Conservation (phyloP, 768 basidiomycete genomes). For the Xerocomus potaroensis region DNA sequence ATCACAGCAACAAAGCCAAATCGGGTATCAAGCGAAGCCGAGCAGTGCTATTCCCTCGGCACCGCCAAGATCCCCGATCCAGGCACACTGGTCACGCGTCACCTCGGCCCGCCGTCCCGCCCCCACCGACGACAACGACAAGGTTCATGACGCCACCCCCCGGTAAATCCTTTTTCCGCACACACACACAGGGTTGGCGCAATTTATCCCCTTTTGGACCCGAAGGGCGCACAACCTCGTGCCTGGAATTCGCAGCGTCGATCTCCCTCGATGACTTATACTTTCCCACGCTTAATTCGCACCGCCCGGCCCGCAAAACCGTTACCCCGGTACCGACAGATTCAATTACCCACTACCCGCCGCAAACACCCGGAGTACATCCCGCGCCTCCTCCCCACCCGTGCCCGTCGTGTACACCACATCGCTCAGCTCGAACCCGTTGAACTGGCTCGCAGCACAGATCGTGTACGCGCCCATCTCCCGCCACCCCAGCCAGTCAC, state of each 20-base stretch:
- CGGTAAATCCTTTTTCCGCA: constrained; percentile 7
- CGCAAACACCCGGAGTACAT: constrained; percentile 47
- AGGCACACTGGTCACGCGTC: constrained; percentile 24
- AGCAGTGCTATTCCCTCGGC: constrained; percentile 33
- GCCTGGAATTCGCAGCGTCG: constrained; percentile 31
- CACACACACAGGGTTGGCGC: not conserved
- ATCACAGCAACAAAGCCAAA: constrained; percentile 32
- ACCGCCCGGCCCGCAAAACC: too few relatives aligned
- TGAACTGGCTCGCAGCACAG: constrained; percentile 95
- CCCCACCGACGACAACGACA: constrained; percentile 22
- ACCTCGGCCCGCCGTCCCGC: constrained; percentile 20
- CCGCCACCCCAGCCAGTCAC: constrained; percentile 97
- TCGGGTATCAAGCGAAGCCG: constrained; percentile 32
- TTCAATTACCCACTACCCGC: constrained; percentile 19
- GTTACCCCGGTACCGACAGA: constrained; percentile 13
- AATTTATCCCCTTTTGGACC: constrained; percentile 17
- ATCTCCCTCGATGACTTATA: too few relatives aligned
- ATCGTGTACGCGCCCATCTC: constrained; percentile 99
- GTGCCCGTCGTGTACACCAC: constrained; percentile 77
- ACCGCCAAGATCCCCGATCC: constrained; percentile 44
- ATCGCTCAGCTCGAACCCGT: constrained; percentile 79
- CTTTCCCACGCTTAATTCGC: constrained; percentile 12
- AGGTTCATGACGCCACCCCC: constrained; percentile 19
- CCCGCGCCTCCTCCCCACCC: constrained; percentile 48
- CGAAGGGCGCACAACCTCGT: constrained; percentile 26